Base-by-base conservation (phyloP, 2,329 filamentous ascomycete species). In the Venturia oleaginea region DNA sequence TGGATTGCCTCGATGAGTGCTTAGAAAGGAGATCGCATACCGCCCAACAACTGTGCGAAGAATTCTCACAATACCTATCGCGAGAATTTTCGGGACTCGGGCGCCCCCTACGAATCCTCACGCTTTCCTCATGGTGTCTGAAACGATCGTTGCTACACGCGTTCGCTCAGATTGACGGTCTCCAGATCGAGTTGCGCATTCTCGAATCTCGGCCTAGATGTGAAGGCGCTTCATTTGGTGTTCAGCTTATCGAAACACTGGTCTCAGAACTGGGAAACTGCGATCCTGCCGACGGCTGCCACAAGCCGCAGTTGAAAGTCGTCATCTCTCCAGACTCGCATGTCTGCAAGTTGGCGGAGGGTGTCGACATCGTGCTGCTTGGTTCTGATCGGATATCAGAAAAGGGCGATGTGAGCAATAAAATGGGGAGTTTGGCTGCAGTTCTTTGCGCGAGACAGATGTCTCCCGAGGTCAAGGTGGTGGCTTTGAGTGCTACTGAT, bases 141-240 rank as follows among this genome's bases (percentile, higher is more conserved):
- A 24, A 37, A 19, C 7, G 17, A n/a, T 61, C 11, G 6, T 30
- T 61, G 24, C 22, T 37, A 11, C 59, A 61, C 3, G 24, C 59
- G 4, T 19, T 61, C 17, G 11, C 4, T 10, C 22, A 37, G 15
- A 13, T 37, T 22, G 8, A 11, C 11, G 27, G 34, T 37, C 13
- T 61, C 13, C 6, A 13, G 4, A 37, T 88, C 10, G 80, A 86
- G 61, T 72, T 90, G 22, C 81, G 80, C 4, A 76, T 90, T 37
- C 77, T 90, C 3, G 87, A 90, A 71, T 89, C 87, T 2, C 78
- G 87, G 0, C 87, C 87, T 0, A 77, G 86, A 0, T 89, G 81
- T 67, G 86, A 90, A 73, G 87, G 86, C 8, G 83, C 83, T 4
- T 80, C 77, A 10, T 78, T 86, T 62, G 84, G 83, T 5, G 76